Evolutionary conservation across 1,139 yeast species (phyloP).

Genomic region (Geotrichum fermentans): DNA sequence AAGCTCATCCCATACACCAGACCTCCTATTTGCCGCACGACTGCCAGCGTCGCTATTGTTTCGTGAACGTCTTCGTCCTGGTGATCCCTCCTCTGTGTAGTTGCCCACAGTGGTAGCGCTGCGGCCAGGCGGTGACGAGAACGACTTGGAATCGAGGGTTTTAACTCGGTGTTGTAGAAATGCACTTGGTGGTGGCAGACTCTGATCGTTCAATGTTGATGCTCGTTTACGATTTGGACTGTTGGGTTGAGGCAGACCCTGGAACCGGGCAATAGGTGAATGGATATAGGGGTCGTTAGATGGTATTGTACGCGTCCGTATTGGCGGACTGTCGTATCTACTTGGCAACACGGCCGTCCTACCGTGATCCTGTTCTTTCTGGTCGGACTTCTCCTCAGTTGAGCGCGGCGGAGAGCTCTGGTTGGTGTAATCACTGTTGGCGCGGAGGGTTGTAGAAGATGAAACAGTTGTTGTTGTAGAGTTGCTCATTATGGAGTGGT

Average conservation of each 20-base stretch:
- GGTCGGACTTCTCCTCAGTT: background rate
- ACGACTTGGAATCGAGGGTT: background rate
- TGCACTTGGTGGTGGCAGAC: background rate
- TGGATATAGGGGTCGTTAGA: background rate
- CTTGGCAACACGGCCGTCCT: background rate
- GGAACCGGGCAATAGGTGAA: background rate
- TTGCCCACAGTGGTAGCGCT: background rate
- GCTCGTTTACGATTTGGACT: constrained; percentile 2
- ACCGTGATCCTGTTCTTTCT: background rate
- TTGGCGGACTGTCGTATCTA: background rate
- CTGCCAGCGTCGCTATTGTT: background rate
- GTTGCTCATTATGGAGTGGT: constrained; percentile 3
- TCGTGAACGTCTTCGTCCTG: background rate
- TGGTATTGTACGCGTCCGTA: background rate
- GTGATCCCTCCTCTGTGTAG: background rate
- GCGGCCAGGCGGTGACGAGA: background rate
- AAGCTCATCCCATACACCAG: constrained; percentile 17
- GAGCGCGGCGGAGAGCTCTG: background rate
- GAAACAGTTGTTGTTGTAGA: constrained; percentile 2
- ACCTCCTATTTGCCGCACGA: background rate
- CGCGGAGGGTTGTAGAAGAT: constrained; percentile 6
- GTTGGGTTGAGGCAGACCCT: background rate
- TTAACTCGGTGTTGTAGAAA: background rate
- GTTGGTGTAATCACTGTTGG: background rate
- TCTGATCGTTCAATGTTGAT: constrained; percentile 4